Evolutionary conservation across 2,329 filamentous ascomycete species (phyloP).

Genomic region (Chaetomium sp.): DNA sequence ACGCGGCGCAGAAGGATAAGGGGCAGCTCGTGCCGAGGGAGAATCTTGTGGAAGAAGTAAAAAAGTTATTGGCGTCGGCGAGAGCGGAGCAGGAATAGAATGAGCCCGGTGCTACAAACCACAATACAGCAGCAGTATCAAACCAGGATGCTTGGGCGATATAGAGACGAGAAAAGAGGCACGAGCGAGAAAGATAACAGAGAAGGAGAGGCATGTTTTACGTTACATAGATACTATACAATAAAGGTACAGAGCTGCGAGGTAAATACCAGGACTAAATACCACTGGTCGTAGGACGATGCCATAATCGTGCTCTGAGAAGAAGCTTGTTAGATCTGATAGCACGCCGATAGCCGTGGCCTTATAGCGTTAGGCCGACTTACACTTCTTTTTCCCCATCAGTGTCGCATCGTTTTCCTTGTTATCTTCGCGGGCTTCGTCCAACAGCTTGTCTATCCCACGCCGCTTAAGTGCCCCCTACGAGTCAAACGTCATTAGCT

Average conservation of each 20-base stretch:
- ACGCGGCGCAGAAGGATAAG: slow-evolving; percentile 6
- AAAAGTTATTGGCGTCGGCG: background rate
- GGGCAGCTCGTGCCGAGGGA: slow-evolving; percentile 21
- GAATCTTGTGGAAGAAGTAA: slow-evolving; percentile 7
- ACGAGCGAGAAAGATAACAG: background rate
- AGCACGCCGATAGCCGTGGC: background rate
- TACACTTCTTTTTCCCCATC: slow-evolving; percentile 44
- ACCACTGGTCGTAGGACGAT: background rate
- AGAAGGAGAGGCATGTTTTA: background rate
- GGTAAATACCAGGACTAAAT: background rate
- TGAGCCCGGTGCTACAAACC: no score
- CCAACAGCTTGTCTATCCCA: slow-evolving; percentile 90
- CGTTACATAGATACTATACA: background rate
- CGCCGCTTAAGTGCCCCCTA: slow-evolving; percentile 83
- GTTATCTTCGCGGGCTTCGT: slow-evolving; percentile 86
- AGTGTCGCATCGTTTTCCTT: slow-evolving; percentile 81
- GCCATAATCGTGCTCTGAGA: background rate
- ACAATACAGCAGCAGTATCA: background rate
- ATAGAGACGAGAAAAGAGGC: background rate
- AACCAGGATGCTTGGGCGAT: no score
- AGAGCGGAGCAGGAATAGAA: no score
- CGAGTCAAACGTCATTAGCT: background rate
- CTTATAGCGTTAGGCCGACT: slow-evolving; percentile 8
- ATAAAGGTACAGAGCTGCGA: background rate
- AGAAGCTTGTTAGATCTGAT: background rate